Evolutionary conservation across 306 rosid species (phyloP).

Genomic region (Trifolium pratense): DNA sequence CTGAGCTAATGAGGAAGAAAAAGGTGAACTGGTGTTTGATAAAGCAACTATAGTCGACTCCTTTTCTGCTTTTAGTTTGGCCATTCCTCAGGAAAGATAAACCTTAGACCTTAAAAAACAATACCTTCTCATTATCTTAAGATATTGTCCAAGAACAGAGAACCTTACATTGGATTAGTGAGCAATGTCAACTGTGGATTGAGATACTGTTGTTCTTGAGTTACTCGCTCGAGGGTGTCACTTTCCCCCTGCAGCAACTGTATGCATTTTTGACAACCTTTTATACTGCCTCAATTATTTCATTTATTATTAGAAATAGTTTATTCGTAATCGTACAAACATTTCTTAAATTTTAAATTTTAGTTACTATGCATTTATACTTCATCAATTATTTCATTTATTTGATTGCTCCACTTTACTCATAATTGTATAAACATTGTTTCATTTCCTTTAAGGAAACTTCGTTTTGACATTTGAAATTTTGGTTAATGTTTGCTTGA

Average conservation of each 20-base stretch:
- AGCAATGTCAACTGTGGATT: constrained; percentile 26
- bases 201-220: constrained; percentile 29
- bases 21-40: constrained; percentile 43
- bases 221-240: not conserved
- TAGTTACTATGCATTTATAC: too few relatives aligned
- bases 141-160: constrained; percentile 27
- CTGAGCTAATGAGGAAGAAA: constrained; percentile 35
- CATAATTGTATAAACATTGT: too few relatives aligned
- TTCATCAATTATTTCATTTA: too few relatives aligned
- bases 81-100: not conserved
- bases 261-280: constrained; percentile 24
- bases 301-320: not conserved
- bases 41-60: constrained; percentile 15
- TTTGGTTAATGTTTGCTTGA: not conserved
- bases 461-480: not conserved
- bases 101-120: constrained; percentile 14
- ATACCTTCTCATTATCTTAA: constrained; percentile 17
- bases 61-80: not conserved
- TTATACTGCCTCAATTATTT: constrained; percentile 32
- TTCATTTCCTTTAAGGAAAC: too few relatives aligned
- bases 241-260: constrained; percentile 36
- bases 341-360: too few relatives aligned
- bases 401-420: too few relatives aligned
- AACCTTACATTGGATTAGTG: constrained; percentile 15
- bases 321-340: not conserved